phyloP scores from a whole-genome alignment of 345 rosid genomes.

The Linum lewisii region DNA sequence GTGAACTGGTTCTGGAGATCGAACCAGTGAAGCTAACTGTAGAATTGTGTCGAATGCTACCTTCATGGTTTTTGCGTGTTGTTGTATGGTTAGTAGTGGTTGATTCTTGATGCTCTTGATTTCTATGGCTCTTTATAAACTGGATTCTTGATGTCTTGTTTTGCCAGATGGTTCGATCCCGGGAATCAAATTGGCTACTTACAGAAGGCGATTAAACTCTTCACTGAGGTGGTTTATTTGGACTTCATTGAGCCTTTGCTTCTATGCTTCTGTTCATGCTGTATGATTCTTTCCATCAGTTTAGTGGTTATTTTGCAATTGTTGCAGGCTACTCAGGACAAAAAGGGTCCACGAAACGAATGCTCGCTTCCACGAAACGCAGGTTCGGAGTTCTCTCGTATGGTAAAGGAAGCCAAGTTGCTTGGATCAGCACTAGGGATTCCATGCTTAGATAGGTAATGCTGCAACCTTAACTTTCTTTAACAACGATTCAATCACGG shows the following conservation, averaged over 20 bases:
- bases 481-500: no score
- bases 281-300: not conserved
- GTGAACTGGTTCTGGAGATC: no score
- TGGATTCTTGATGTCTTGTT: conserved; percentile 1
- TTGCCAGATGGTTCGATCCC: conserved; percentile 84
- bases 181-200: conserved; percentile 72
- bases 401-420: conserved; percentile 74
- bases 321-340: conserved; percentile 48
- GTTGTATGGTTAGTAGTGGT: no score
- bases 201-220: conserved; percentile 53
- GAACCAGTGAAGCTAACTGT: no score
- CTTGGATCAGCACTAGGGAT: conserved; percentile 75
- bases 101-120: no score
- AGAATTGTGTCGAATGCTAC: no score
- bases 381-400: conserved; percentile 87
- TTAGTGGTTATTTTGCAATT: not conserved
- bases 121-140: not conserved
- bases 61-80: no score
- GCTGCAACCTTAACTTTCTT: not conserved
- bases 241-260: not conserved
- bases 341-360: conserved; percentile 26
- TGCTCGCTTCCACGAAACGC: conserved; percentile 67
- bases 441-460: conserved; percentile 89
- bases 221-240: conserved; percentile 40
- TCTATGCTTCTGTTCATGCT: not conserved